Percentiles rank a stretch among this genome's conserved stretches.
These are phyloP conservation scores for Tarenaya hassleriana DNA, from an alignment of 345 rosid species.

Conservation along the genomic window DNA sequence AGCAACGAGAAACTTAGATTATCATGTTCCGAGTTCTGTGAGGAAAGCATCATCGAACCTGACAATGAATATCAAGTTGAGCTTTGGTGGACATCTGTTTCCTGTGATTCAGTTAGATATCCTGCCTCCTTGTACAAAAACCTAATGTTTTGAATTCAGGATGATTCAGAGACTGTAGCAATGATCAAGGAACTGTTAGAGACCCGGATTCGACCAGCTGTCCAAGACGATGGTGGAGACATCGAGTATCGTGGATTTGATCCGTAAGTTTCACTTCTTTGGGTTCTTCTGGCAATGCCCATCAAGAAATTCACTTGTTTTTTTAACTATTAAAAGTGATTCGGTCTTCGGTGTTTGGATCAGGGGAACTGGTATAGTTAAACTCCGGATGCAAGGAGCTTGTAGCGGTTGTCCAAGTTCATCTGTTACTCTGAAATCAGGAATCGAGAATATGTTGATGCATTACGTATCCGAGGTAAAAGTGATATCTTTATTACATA, in stretches of 20 bases:
- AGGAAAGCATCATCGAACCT: no score
- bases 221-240: slow-evolving; percentile 99
- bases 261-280: slow-evolving; percentile 41
- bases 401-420: slow-evolving; percentile 99
- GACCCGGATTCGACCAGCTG: slow-evolving; percentile 95
- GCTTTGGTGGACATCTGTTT: no score
- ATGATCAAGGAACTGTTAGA: slow-evolving; percentile 97
- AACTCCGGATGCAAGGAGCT: slow-evolving; percentile 94
- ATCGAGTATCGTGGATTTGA: slow-evolving; percentile 86
- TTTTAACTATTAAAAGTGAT: slow-evolving; percentile 5
- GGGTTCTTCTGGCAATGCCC: neutral
- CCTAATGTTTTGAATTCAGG: slow-evolving; percentile 37
- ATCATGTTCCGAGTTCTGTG: no score
- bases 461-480: slow-evolving; percentile 97
- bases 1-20: no score
- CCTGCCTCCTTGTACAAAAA: no score
- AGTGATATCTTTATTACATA: neutral
- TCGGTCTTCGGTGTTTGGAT: slow-evolving; percentile 15
- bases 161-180: slow-evolving; percentile 93
- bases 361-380: slow-evolving; percentile 86
- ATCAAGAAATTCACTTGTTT: neutral
- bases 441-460: slow-evolving; percentile 98
- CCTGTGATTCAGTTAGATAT: no score
- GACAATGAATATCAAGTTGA: no score
- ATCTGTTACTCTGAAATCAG: slow-evolving; percentile 93